Evolutionary conservation across 768 basidiomycete species (phyloP), one percentile per base, ranked within the genome.

Genomic region (Rhizopogon rudus): DNA sequence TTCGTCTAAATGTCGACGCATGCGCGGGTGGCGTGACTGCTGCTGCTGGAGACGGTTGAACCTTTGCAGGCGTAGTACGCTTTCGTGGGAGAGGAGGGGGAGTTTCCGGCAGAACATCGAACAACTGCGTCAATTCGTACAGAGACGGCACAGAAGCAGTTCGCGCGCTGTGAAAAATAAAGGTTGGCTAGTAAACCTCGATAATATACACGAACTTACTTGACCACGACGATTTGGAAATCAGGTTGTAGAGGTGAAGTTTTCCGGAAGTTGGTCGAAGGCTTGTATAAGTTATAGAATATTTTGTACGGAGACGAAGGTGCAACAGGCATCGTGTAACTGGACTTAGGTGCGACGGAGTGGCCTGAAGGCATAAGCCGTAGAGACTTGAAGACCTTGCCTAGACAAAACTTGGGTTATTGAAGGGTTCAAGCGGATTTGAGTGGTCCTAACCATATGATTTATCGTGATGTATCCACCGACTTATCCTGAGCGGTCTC

Each of bases 211-310:
- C 6, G 22, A 14, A 73, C 85, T 62, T 60, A 96, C 94, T 95
- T 83, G 54, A 98, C 78, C 2, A 95, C 88, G 1, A 91, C 90
- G 17, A 97, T 72, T 50, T 85, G 80, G 70, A 93, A 98, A 69
- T 97, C 93, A 2, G 95, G 93, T 1, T 79, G 76, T 6, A 87
- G 84, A 5, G 88, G 90, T 1, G 80, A 72, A 0, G 83, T 87
- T 73, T 87, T 92, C 66, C 82, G 87, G 74, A 85, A 96, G 7
- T 88, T 77, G 0, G 92, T 91, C 6, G 83, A 84, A 2, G 96
- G 96, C 65, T 96, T 97, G 75, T 95, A 96, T 4, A 93, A 75
- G 63, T 97, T 88, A 70, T 79, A 98, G 72, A 97, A 98, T 3
- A 92, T 79, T 50, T 81, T 75, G 67, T 95, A 98, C 0, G 88